phyloP scores from a whole-genome alignment of 352 stramenopile species.

The Pythium brachiatum region DNA sequence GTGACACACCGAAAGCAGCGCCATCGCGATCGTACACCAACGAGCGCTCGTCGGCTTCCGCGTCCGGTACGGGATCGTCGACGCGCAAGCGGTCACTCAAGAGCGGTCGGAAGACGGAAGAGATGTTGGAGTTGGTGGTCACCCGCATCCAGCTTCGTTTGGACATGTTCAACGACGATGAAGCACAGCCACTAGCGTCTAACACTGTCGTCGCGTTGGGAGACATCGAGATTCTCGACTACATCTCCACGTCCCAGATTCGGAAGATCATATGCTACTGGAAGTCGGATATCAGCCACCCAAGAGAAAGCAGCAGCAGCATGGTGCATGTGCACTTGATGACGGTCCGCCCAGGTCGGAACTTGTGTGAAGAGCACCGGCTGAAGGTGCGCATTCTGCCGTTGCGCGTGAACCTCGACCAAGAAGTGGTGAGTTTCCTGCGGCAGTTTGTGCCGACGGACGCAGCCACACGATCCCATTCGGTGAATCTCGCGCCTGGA shows the following conservation, averaged over 20 bases:
- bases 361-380: constrained; percentile 81
- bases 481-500: neutral
- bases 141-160: constrained; percentile 81
- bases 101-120: constrained; percentile 81
- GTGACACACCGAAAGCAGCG: constrained; percentile 30
- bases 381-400: constrained; percentile 75
- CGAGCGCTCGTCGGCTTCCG: neutral
- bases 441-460: constrained; percentile 70
- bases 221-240: constrained; percentile 84
- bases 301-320: constrained; percentile 79
- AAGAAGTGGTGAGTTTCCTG: constrained; percentile 86
- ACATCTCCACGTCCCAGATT: constrained; percentile 89
- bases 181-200: constrained; percentile 66
- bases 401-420: constrained; percentile 82
- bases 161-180: constrained; percentile 81
- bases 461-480: neutral
- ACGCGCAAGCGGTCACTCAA: constrained; percentile 62
- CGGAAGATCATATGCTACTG: constrained; percentile 90
- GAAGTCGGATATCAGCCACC: constrained; percentile 82
- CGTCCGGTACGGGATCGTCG: neutral
- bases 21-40: constrained; percentile 34
- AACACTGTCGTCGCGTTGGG: constrained; percentile 74
- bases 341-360: constrained; percentile 71
- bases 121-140: constrained; percentile 85
- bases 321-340: constrained; percentile 81